Conservation (phyloP, 1,284 basidiomycete species). For the Porodaedalea pini region DNA sequence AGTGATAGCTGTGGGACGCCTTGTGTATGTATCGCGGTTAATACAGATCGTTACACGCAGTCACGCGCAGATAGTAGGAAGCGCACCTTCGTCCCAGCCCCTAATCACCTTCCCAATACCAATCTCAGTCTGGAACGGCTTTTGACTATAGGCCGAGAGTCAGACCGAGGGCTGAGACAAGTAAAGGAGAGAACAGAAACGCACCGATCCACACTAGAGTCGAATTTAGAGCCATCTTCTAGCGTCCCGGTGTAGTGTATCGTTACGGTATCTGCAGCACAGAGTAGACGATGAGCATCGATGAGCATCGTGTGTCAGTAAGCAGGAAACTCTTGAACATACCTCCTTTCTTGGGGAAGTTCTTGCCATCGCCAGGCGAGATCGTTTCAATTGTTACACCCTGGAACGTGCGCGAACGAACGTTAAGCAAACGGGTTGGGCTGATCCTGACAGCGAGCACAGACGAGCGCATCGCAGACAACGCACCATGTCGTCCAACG, state of each 20-base stretch:
- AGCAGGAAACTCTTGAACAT: conserved; percentile 12
- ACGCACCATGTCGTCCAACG: conserved; percentile 25
- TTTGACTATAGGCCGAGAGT: conserved; percentile 35
- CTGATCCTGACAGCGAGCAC: conserved; percentile 21
- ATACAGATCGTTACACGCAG: conserved; percentile 22
- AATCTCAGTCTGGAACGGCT: conserved; percentile 72
- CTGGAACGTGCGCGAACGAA: conserved; percentile 34
- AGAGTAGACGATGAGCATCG: conserved; percentile 6
- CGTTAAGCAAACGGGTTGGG: conserved; percentile 36
- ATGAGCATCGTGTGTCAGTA: background rate
- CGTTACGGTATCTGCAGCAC: conserved; percentile 40
- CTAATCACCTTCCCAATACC: conserved; percentile 81
- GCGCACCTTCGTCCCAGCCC: conserved; percentile 87
- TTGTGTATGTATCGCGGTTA: conserved; percentile 30
- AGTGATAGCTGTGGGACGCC: conserved; percentile 74
- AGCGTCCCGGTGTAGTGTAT: conserved; percentile 33
- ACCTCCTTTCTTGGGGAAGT: conserved; percentile 51
- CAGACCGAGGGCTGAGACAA: background rate
- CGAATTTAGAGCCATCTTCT: conserved; percentile 46
- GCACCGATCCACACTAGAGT: conserved; percentile 71
- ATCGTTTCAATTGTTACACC: conserved; percentile 46
- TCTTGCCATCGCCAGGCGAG: conserved; percentile 42
- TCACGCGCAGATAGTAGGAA: conserved; percentile 17
- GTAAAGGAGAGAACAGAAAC: conserved; percentile 18
- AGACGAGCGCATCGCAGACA: conserved; percentile 18